Base-by-base conservation (phyloP, 768 basidiomycete species). In the Rhizopogon rudus region DNA sequence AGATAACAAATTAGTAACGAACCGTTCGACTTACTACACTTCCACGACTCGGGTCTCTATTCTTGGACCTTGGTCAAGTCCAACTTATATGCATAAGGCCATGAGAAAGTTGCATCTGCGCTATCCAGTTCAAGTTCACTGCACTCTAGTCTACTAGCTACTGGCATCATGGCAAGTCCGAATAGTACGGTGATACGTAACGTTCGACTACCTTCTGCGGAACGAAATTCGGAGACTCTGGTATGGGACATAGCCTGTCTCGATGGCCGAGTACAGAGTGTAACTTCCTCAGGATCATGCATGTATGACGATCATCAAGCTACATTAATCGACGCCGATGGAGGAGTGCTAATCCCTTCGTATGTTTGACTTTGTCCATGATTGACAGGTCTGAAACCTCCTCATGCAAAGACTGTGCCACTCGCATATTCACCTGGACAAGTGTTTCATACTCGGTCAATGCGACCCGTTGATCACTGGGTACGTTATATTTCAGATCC, bases 341-440 rank as follows among this genome's bases (percentile, higher is more conserved):
- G 64, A 1, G 65, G 65, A 16, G 61, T 71, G 12, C 45, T 73
- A 46, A 58, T 73, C 53, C 71, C 70, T 20, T 72, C 70, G 70
- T 69, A 56, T 51, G 67, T 59, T 16, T 41, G 51, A 29, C 37
- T 37, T 17, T 29, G 31, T 9, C 20, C 42, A 20, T 35, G 14
- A 16, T 57, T 40, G 35, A 1, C 72, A 69, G 59, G 60, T 46
- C 42, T 28, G 10, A 39, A 41, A 28, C 39, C 33, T 14, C 28
- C 16, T 20, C 54, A 17, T 33, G 16, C 22, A n/a, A 50, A 75
- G 77, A 6, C 54, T 85, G 50, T 84, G 82, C 64, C 83, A 84
- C 67, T 76, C 81, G 17, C 83, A 86, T 61, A 79, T 87, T 60
- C 84, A 84, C 67, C 75, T 86, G 33, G 84, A 86, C 72, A 84